Conservation (phyloP, 495 filamentous ascomycete species). For the Penicillium psychrofluorescens region DNA sequence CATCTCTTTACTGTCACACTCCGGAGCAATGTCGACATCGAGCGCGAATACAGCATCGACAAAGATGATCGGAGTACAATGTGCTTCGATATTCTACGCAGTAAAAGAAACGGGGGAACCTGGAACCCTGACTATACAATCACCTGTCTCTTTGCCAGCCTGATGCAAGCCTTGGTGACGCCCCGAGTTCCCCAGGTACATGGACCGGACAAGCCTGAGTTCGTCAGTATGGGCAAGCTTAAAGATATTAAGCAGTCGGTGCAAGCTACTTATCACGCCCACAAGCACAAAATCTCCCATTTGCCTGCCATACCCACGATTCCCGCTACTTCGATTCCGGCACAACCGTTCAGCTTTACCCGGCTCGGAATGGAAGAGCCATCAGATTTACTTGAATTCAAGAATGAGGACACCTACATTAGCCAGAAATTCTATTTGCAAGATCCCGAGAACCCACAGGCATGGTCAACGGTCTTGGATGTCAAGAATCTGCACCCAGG, state of each 20-base stretch:
- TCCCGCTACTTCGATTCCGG: background rate
- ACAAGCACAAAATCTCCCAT: too few relatives aligned
- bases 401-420: background rate
- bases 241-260: too few relatives aligned
- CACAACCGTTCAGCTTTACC: background rate
- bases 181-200: background rate
- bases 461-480: conserved; percentile 1
- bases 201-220: background rate
- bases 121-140: conserved; percentile 4
- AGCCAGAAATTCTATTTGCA: conserved; percentile 3
- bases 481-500: conserved; percentile 2
- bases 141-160: conserved; percentile 4
- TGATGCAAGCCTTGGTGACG: conserved; percentile 6
- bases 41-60: background rate
- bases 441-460: background rate
- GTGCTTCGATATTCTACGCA: conserved; percentile 4
- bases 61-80: conserved; percentile 1
- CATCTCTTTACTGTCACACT: conserved; percentile 2
- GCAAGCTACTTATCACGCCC: too few relatives aligned
- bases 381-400: background rate
- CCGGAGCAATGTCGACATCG: background rate
- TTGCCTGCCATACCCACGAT: too few relatives aligned
- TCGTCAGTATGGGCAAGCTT: conserved; percentile 3
- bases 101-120: background rate
- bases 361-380: background rate